A percentile compares a stretch with the other conserved stretches of the same genome.
These are phyloP conservation scores for Rhodotorula kratochvilovae DNA, from an alignment of 768 basidiomycete species.

Conservation along the genomic window DNA sequence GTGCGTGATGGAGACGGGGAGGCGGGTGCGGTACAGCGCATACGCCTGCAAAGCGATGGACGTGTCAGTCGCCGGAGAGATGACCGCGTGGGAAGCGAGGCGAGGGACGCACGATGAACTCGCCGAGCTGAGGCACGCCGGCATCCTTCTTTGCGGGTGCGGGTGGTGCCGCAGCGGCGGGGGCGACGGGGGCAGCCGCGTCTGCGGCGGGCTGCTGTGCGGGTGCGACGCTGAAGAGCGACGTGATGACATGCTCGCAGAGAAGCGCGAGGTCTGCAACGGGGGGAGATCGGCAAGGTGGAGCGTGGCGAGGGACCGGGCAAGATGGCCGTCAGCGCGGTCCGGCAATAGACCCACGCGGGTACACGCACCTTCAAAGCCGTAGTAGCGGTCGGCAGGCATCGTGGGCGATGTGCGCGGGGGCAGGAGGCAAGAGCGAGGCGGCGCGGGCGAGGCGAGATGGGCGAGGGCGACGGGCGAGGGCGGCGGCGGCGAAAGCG, in stretches of 20 bases:
- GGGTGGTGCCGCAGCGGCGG: conserved; percentile 8
- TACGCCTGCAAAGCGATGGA: conserved; percentile 52
- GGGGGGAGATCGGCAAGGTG: neutral
- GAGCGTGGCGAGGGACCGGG: neutral
- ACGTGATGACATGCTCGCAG: conserved; percentile 39
- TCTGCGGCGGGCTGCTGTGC: conserved; percentile 1
- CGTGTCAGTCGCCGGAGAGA: neutral
- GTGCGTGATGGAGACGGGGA: conserved; percentile 63
- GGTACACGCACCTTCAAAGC: conserved; percentile 21
- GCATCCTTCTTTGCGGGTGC: neutral
- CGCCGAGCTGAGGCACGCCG: conserved; percentile 29
- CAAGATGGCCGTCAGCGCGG: neutral
- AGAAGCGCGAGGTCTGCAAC: conserved; percentile 32
- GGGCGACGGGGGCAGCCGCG: neutral
- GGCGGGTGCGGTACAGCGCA: conserved; percentile 74
- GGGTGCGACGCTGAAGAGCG: conserved; percentile 25
- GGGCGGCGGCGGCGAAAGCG: too few species aligned
- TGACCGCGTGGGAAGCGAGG: neutral
- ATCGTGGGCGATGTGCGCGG: conserved; percentile 1
- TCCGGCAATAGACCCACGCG: too few species aligned
- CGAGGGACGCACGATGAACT: conserved; percentile 36
- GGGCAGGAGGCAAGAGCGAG: neutral
- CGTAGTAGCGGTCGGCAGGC: conserved; percentile 30
- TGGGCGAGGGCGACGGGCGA: neutral
- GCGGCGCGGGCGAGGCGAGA: conserved; percentile 48